Percentiles rank a stretch among this genome's conserved stretches.
Conservation (phyloP, 176 grass and related monocot species). For the Pharus latifolius region DNA sequence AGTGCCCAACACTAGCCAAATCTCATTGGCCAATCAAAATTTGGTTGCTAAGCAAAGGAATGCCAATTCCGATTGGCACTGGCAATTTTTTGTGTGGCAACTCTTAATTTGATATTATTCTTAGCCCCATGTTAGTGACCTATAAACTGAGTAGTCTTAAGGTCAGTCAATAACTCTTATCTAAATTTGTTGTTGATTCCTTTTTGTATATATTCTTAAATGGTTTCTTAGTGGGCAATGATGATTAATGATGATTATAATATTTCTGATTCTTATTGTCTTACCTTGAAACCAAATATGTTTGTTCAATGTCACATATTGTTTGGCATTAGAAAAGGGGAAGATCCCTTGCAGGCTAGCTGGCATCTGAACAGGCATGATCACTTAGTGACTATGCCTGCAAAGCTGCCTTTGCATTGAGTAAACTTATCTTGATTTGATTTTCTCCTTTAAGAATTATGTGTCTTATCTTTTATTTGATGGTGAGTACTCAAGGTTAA, state of each 20-base stretch:
- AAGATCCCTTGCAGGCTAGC: not conserved
- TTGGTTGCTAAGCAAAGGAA: too few species aligned
- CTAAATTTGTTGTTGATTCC: not conserved
- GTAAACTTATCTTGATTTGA: conserved; percentile 1
- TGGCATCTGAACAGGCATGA: not conserved
- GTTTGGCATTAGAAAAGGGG: not conserved
- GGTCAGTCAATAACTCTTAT: not conserved
- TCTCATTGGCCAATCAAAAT: too few species aligned
- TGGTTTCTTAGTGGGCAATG: not conserved
- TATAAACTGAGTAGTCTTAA: not conserved
- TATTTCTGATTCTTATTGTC: not conserved
- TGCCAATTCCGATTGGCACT: too few species aligned
- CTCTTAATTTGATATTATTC: conserved; percentile 26
- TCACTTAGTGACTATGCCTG: not conserved
- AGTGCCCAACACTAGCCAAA: too few species aligned
- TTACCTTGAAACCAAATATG: not conserved
- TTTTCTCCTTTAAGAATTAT: not conserved
- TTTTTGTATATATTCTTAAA: not conserved
- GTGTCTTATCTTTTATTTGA: not conserved
- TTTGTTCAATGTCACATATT: not conserved
- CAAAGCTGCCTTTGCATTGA: not conserved
- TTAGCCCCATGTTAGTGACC: not conserved
- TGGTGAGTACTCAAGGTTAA: conserved; percentile 4
- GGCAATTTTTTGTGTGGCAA: not conserved
- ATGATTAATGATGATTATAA: not conserved